Conservation (phyloP, 306 rosid species). For the Medicago lupulina region DNA sequence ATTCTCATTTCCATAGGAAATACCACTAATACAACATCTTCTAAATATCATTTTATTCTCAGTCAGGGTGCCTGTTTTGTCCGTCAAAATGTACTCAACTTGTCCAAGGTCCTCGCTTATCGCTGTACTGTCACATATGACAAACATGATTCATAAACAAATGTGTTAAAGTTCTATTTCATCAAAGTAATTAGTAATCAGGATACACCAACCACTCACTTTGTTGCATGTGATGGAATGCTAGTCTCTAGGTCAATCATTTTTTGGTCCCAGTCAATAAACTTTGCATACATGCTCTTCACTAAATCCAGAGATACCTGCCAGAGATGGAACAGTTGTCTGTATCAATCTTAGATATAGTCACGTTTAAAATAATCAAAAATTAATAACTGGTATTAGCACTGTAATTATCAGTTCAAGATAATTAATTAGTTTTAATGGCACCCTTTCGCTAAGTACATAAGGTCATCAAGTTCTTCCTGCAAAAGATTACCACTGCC, state of each 20-base stretch:
- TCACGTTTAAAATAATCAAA: conserved; percentile 34
- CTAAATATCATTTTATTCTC: conserved; percentile 97
- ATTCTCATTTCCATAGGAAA: conserved; percentile 85
- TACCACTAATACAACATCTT: conserved; percentile 87
- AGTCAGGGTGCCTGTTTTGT: conserved; percentile 97
- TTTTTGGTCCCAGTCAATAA: conserved; percentile 93
- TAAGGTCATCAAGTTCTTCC: conserved; percentile 30
- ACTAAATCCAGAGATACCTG: conserved; percentile 98
- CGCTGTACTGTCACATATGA: conserved; percentile 95
- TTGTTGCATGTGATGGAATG: conserved; percentile 91
- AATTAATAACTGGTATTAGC: conserved; percentile 28
- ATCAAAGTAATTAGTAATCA: conserved; percentile 34
- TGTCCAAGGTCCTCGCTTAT: conserved; percentile 99
- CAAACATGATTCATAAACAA: conserved; percentile 53
- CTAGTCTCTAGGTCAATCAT: conserved; percentile 87
- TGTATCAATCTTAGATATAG: conserved; percentile 36
- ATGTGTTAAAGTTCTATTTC: conserved; percentile 29
- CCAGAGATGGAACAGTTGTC: conserved; percentile 44
- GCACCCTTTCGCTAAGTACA: conserved; percentile 38
- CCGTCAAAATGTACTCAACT: conserved; percentile 98
- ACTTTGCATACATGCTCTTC: conserved; percentile 95
- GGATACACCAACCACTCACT: conserved; percentile 65
- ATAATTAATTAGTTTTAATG: conserved; percentile 23
- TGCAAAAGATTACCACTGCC: conserved; percentile 31
- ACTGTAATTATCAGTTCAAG: neutral